These are phyloP conservation scores for Raddia guianensis DNA, from an alignment of 176 grass and related monocot genomes.

Conservation along the genomic window DNA sequence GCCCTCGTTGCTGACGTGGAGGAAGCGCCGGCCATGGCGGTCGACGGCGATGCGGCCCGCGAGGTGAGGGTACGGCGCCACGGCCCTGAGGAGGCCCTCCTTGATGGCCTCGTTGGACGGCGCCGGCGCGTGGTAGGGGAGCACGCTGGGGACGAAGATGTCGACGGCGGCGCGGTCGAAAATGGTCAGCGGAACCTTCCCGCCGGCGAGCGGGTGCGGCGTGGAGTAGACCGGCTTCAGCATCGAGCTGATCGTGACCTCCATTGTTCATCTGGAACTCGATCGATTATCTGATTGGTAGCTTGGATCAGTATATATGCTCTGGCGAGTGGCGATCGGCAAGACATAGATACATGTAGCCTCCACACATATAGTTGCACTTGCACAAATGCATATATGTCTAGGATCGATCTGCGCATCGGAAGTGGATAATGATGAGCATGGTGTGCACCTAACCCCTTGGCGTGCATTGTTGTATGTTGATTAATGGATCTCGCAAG, in stretches of 20 bases:
- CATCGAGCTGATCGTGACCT: background rate
- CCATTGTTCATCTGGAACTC: background rate
- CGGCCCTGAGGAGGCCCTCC: conserved; percentile 25
- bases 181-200: conserved; percentile 38
- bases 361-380: background rate
- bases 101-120: conserved; percentile 43
- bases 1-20: conserved; percentile 33
- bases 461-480: no score
- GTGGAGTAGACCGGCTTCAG: conserved; percentile 2
- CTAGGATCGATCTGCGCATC: no score
- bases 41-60: conserved; percentile 13
- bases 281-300: background rate
- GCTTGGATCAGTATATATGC: background rate
- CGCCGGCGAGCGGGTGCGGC: conserved; percentile 2
- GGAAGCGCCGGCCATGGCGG: background rate
- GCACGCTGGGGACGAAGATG: conserved; percentile 37
- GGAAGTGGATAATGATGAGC: background rate
- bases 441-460: no score
- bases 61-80: conserved; percentile 34
- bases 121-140: conserved; percentile 42
- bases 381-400: no score
- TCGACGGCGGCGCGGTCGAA: conserved; percentile 53
- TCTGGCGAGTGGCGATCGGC: background rate
- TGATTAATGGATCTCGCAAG: no score
- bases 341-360: background rate